phyloP scores from a whole-genome alignment of 371 early-diverging fungal species.

The Apophysomyces trapeziformis region DNA sequence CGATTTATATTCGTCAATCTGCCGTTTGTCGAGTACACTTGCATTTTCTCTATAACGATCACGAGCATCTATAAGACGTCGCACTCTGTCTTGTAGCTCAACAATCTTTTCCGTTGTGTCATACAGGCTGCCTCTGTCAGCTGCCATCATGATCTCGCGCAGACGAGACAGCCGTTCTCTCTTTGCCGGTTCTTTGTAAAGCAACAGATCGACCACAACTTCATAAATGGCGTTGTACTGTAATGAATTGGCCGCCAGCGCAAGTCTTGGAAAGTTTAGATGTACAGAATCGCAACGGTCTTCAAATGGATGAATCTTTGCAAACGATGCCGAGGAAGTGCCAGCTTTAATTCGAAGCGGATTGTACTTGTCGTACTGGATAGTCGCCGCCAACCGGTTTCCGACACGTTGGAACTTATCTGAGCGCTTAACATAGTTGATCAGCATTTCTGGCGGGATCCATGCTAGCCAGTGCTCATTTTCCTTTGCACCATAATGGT shows the following conservation, averaged over 20 bases:
- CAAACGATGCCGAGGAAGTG: constrained; percentile 19
- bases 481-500: constrained; percentile 54
- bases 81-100: constrained; percentile 70
- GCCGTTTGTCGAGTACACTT: constrained; percentile 26
- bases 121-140: constrained; percentile 58
- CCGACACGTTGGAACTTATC: constrained; percentile 77
- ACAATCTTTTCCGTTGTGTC: constrained; percentile 65
- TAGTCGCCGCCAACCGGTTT: constrained; percentile 69
- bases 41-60: constrained; percentile 43
- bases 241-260: constrained; percentile 69
- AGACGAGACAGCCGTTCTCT: constrained; percentile 73
- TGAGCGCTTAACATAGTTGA: constrained; percentile 55
- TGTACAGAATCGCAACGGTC: constrained; percentile 64
- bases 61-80: constrained; percentile 31
- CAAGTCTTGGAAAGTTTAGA: constrained; percentile 70
- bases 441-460: constrained; percentile 86
- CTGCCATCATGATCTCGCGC: constrained; percentile 76
- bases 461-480: constrained; percentile 79
- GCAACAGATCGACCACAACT: constrained; percentile 76
- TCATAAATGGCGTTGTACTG: constrained; percentile 78
- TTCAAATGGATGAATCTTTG: constrained; percentile 50
- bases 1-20: constrained; percentile 35
- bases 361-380: constrained; percentile 82
- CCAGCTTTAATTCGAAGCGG: constrained; percentile 64
- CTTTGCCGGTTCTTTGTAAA: constrained; percentile 81